phyloP scores from a whole-genome alignment of 352 stramenopile genomes.

The Phytophthora colocasiae region DNA sequence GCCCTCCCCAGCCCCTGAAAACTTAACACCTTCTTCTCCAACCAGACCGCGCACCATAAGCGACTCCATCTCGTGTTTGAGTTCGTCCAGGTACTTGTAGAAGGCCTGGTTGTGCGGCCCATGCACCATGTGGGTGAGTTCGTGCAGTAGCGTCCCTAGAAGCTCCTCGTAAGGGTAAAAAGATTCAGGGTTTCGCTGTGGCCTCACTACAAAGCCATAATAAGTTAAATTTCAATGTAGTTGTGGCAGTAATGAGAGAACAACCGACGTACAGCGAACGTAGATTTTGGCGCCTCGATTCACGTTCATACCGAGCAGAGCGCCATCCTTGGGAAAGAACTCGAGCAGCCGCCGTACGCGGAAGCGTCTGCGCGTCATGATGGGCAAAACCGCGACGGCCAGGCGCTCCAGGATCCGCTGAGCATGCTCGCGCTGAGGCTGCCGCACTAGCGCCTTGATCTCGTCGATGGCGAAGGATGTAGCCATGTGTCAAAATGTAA shows the following conservation, averaged over 20 bases:
- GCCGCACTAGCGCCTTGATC: slow-evolving; percentile 52
- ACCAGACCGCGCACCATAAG: slow-evolving; percentile 60
- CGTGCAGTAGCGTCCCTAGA: slow-evolving; percentile 76
- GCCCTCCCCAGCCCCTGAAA: slow-evolving; percentile 50
- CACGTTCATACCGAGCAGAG: slow-evolving; percentile 82
- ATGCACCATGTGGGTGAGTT: slow-evolving; percentile 77
- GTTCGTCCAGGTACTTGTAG: slow-evolving; percentile 68
- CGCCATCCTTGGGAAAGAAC: slow-evolving; percentile 70
- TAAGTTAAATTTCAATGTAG: background rate
- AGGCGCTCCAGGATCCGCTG: slow-evolving; percentile 61
- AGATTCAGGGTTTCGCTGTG: slow-evolving; percentile 24
- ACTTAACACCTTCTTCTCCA: slow-evolving; percentile 52
- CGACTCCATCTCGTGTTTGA: slow-evolving; percentile 68
- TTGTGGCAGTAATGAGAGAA: background rate
- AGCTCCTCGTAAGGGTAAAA: slow-evolving; percentile 64
- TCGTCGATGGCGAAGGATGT: slow-evolving; percentile 40
- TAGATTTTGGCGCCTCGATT: slow-evolving; percentile 79
- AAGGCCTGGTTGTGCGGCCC: slow-evolving; percentile 73
- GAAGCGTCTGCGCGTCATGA: slow-evolving; percentile 62
- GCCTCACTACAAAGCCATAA: slow-evolving; percentile 20
- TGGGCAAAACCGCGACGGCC: slow-evolving; percentile 57
- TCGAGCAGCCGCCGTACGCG: slow-evolving; percentile 63
- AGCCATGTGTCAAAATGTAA: slow-evolving; percentile 15
- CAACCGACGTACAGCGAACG: slow-evolving; percentile 51
- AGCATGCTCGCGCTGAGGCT: slow-evolving; percentile 38